These are phyloP conservation scores for Pezizomycotina sp. DNA, from an alignment of 2,329 filamentous ascomycete species.

Conservation along the genomic window DNA sequence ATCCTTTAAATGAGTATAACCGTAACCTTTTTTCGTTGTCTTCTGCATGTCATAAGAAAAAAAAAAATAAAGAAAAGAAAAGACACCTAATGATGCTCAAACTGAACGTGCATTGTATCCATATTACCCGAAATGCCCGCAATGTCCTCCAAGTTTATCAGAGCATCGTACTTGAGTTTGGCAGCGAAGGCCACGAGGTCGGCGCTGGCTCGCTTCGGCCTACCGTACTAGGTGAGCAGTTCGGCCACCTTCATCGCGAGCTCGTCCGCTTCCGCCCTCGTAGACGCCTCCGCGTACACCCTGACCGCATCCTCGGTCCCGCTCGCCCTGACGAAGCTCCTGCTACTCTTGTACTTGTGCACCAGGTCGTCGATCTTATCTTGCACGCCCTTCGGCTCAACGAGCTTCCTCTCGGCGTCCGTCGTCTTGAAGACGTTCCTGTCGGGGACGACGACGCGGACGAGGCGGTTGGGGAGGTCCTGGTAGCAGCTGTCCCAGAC, in stretches of 20 bases:
- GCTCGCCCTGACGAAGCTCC: conserved; percentile 79
- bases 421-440: conserved; percentile 81
- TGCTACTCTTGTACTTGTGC: conserved; percentile 75
- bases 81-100: background rate
- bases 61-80: conserved; percentile 7
- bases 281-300: conserved; percentile 89
- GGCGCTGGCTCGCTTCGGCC: background rate
- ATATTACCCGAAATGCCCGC: conserved; percentile 1
- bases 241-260: conserved; percentile 67
- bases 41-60: no score
- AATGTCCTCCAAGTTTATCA: background rate
- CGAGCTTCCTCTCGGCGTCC: conserved; percentile 77
- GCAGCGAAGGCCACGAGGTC: background rate
- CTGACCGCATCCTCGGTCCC: conserved; percentile 93
- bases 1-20: no score
- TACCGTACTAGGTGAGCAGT: conserved; percentile 48
- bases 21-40: no score
- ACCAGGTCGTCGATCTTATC: conserved; percentile 73
- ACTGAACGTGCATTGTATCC: background rate
- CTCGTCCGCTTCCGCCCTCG: conserved; percentile 76
- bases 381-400: conserved; percentile 63
- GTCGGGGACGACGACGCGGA: conserved; percentile 75
- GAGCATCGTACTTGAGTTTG: background rate
- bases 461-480: conserved; percentile 87
- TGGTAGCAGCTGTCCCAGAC: conserved; percentile 90